A percentile compares a stretch with the other conserved stretches of the same genome.
phyloP scores from a whole-genome alignment of 805 yeast genomes.

The Ogataea parapolymorpha region DNA sequence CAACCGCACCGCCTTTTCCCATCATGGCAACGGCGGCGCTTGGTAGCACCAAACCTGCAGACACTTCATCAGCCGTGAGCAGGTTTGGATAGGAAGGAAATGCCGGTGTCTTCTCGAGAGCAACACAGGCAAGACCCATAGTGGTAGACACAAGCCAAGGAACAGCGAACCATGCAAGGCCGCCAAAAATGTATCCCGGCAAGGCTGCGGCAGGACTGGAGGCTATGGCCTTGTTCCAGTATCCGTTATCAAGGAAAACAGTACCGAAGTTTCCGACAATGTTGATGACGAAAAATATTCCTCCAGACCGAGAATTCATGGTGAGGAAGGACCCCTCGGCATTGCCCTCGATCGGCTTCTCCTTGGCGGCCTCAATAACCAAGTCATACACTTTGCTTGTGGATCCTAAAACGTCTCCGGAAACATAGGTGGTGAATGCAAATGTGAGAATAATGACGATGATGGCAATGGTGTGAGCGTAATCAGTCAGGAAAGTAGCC shows the following conservation, averaged over 20 bases:
- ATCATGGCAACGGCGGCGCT: constrained; percentile 78
- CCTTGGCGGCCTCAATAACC: constrained; percentile 55
- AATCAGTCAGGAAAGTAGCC: constrained; percentile 79
- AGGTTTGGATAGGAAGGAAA: constrained; percentile 80
- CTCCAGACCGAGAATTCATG: constrained; percentile 81
- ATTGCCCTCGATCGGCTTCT: constrained; percentile 72
- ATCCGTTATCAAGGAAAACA: constrained; percentile 28
- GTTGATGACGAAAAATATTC: constrained; percentile 85
- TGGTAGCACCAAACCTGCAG: constrained; percentile 78
- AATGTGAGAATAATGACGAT: constrained; percentile 76
- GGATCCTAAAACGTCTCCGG: constrained; percentile 69
- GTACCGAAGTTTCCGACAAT: constrained; percentile 68
- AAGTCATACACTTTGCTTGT: constrained; percentile 78
- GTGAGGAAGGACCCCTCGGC: constrained; percentile 86
- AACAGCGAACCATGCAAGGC: constrained; percentile 87
- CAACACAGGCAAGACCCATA: constrained; percentile 81
- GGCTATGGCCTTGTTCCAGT: constrained; percentile 42
- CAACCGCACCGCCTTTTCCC: constrained; percentile 88
- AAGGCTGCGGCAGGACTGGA: constrained; percentile 74
- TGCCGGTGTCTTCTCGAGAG: constrained; percentile 61
- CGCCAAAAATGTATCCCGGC: constrained; percentile 87
- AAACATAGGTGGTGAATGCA: constrained; percentile 74
- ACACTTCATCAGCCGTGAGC: constrained; percentile 64
- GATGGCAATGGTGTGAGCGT: constrained; percentile 76
- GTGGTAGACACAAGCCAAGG: constrained; percentile 82